Evolutionary conservation across 176 grass and related monocot species (phyloP).

Genomic region (Themeda triandra): DNA sequence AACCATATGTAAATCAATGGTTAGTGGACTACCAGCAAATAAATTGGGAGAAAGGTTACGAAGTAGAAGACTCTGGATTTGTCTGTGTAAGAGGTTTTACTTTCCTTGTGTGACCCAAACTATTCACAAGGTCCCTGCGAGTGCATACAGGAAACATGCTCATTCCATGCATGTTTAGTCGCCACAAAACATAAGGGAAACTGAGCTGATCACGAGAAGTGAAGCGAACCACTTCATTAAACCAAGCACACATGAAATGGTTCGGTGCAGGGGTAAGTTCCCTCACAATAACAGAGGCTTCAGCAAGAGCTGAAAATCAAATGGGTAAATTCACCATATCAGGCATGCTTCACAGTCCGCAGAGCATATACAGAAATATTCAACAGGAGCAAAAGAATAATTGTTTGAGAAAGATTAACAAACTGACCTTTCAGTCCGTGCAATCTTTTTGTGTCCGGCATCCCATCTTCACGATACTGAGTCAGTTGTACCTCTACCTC

Average conservation of each 20-base stretch:
- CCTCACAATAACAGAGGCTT: slow-evolving; percentile 92
- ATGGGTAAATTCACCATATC: background rate
- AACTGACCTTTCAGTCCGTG: slow-evolving; percentile 47
- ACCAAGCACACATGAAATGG: slow-evolving; percentile 94
- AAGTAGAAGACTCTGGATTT: slow-evolving; percentile 30
- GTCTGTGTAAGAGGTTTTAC: slow-evolving; percentile 58
- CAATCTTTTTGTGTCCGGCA: slow-evolving; percentile 61
- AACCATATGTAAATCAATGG: slow-evolving; percentile 26
- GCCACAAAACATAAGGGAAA: slow-evolving; percentile 85
- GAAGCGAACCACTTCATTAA: slow-evolving; percentile 94
- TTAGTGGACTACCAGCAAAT: slow-evolving; percentile 35
- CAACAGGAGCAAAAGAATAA: background rate
- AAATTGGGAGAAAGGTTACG: background rate
- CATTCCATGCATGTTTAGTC: slow-evolving; percentile 58
- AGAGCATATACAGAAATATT: background rate
- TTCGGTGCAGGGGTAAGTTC: slow-evolving; percentile 65
- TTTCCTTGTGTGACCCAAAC: slow-evolving; percentile 80
- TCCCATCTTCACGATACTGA: slow-evolving; percentile 68
- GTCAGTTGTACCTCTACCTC: slow-evolving; percentile 85
- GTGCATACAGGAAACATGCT: slow-evolving; percentile 90
- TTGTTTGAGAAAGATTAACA: slow-evolving; percentile 25
- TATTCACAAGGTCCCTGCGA: slow-evolving; percentile 92
- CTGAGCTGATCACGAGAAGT: slow-evolving; percentile 97
- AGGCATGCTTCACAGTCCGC: background rate
- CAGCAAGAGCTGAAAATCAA: slow-evolving; percentile 73